Base-by-base conservation (phyloP, 805 yeast genomes). In the Geotrichum ghanense region DNA sequence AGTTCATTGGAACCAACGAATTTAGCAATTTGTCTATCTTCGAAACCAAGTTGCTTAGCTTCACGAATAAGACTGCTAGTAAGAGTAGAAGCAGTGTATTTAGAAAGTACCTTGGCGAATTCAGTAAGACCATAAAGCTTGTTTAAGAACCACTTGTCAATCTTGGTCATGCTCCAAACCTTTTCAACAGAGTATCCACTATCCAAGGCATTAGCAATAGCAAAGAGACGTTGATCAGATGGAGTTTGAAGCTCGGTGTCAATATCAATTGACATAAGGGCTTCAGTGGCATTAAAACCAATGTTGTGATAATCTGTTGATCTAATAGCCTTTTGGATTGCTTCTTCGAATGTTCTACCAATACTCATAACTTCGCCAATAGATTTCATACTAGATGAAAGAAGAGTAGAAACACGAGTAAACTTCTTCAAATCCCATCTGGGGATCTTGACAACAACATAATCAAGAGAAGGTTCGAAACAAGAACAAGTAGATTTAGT, bases 291-390 rank as follows among this genome's bases (percentile, higher is more conserved):
- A 48, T 68, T 71, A 79, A 92, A 92, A 50, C 99, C 99, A 57
- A 88, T 71, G 73, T 92, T 92, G 53, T 84, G 94, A 67, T 92
- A 90, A 63, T 92, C 98, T 26, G 95, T 88, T 16, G 95, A 84
- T 67, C 98, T 78, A 56, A 92, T 88, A 48, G 97, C 98, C 70
- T 90, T 90, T 67, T 92, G 98, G 54, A 90, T 85, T 7, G 97
- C 95, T 65, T 90, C 98, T 68, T 90, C 98, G 56, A 90, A 90
- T 22, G 95, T 90, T 66, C 98, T 77, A 61, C 98, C 98, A 61
- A 90, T 86, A 56, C 90, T 77, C 98, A 90, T 90, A 45, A 92
- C 97, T 67, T 90, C 98, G 73, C 98, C 98, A 54, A 90, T 97
- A 51, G 97, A 88, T 70, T 90, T 90, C 98, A 90, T 90, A 24